Conservation (phyloP, 202 grass and related monocot genomes). For the Miscanthus sacchariflorus region DNA sequence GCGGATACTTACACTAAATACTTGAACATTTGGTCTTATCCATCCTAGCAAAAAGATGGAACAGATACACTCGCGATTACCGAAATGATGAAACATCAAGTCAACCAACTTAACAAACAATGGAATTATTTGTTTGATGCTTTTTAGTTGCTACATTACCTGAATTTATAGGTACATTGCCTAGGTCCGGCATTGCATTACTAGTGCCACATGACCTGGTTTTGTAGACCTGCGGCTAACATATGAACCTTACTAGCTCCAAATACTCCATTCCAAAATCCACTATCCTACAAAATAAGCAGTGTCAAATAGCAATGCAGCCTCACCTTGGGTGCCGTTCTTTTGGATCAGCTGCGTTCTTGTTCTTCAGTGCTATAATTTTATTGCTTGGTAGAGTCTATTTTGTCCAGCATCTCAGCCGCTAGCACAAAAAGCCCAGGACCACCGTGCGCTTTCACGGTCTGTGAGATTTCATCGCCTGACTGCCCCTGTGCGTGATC, state of each 20-base stretch:
- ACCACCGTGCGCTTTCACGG: constrained; percentile 10
- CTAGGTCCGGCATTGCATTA: background rate
- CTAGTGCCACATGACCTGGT: background rate
- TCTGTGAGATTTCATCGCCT: constrained; percentile 38
- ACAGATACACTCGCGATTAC: background rate
- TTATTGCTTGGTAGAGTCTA: constrained; percentile 33
- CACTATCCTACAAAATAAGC: constrained; percentile 7
- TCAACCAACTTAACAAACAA: background rate
- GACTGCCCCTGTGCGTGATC: constrained; percentile 20
- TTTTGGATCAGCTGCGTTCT: background rate
- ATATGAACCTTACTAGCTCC: background rate
- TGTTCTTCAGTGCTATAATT: background rate
- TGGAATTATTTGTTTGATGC: background rate
- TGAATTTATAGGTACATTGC: background rate
- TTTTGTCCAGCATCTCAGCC: constrained; percentile 45
- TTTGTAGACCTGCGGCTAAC: background rate
- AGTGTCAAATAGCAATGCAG: background rate
- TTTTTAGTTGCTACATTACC: background rate
- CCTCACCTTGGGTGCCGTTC: background rate
- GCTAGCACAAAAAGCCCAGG: background rate
- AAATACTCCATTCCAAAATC: constrained; percentile 1
- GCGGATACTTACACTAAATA: background rate
- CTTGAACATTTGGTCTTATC: background rate
- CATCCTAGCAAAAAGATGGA: background rate
- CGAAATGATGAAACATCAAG: background rate